Percentiles rank a stretch among this genome's conserved stretches.
Evolutionary conservation across 768 basidiomycete species (phyloP).

Genomic region (Leucogyrophana mollusca): DNA sequence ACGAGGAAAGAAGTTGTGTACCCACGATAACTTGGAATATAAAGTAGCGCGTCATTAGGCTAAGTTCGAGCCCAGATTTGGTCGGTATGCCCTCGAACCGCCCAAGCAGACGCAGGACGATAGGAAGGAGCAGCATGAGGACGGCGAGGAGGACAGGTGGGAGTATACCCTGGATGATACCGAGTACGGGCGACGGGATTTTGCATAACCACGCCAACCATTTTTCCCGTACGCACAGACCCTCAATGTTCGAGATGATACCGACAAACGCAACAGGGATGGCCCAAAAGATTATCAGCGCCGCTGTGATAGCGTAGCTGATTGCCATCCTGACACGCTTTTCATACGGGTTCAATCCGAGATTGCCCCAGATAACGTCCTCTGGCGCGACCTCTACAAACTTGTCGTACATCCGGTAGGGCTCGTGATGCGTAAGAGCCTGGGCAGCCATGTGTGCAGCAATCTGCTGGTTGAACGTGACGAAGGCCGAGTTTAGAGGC

Average conservation of each 20-base stretch:
- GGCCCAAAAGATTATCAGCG: slow-evolving; percentile 83
- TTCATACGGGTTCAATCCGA: slow-evolving; percentile 89
- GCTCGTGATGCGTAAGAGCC: slow-evolving; percentile 73
- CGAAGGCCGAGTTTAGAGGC: slow-evolving; percentile 71
- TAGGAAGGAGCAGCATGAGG: slow-evolving; percentile 87
- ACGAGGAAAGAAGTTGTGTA: slow-evolving; percentile 13
- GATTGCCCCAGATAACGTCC: slow-evolving; percentile 92
- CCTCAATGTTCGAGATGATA: slow-evolving; percentile 75
- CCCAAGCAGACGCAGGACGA: slow-evolving; percentile 76
- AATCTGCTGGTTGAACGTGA: slow-evolving; percentile 91
- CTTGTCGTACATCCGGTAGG: slow-evolving; percentile 75
- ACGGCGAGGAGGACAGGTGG: slow-evolving; percentile 87
- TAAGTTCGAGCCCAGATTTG: slow-evolving; percentile 78
- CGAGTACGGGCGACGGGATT: slow-evolving; percentile 62
- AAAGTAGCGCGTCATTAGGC: slow-evolving; percentile 90
- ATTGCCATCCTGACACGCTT: slow-evolving; percentile 61
- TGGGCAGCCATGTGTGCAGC: slow-evolving; percentile 88
- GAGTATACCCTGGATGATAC: slow-evolving; percentile 86
- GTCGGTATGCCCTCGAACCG: slow-evolving; percentile 90
- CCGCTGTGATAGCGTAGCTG: slow-evolving; percentile 75
- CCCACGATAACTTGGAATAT: slow-evolving; percentile 88
- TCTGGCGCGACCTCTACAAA: slow-evolving; percentile 82
- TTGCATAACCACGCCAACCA: slow-evolving; percentile 88
- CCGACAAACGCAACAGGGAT: slow-evolving; percentile 89
- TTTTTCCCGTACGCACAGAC: slow-evolving; percentile 56